Percentiles rank a stretch among this genome's conserved stretches.
Evolutionary conservation across 2,329 filamentous ascomycete species (phyloP).

Genomic region (Colletotrichum magnum): DNA sequence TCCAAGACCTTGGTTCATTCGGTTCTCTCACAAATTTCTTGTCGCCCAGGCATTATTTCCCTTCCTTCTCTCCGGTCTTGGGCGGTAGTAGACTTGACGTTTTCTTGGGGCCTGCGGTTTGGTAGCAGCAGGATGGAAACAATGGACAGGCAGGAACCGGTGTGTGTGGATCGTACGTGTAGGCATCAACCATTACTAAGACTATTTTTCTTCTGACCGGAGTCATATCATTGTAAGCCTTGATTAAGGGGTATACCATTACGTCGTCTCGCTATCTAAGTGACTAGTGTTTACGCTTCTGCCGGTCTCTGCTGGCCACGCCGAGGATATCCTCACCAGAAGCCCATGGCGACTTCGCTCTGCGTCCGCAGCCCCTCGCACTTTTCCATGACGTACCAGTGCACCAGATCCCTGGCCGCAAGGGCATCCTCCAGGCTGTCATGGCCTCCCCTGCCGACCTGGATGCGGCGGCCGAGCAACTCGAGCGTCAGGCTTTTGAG

Average conservation of each 20-base stretch:
- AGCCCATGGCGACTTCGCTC: not conserved
- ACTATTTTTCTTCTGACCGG: not conserved
- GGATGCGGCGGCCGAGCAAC: conserved; percentile 57
- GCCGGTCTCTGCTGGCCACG: too few species aligned
- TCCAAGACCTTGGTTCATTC: not conserved
- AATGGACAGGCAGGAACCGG: not conserved
- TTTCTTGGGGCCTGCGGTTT: conserved; percentile 10
- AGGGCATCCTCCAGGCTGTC: conserved; percentile 62
- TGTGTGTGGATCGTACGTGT: not conserved
- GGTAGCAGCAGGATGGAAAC: conserved; percentile 4
- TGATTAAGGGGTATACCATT: not conserved
- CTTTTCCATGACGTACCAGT: conserved; percentile 51
- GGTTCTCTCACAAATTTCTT: conserved; percentile 23
- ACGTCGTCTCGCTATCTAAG: not conserved
- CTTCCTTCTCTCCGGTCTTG: not conserved
- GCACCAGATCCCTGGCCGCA: conserved; percentile 57
- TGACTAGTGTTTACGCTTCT: too few species aligned
- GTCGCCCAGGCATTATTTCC: not conserved
- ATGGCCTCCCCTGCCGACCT: conserved; percentile 52
- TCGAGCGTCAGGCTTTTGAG: conserved; percentile 56
- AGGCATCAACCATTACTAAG: not conserved
- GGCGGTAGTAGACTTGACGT: conserved; percentile 17
- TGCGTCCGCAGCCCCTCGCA: not conserved
- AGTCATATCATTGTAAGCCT: too few species aligned
- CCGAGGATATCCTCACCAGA: conserved; percentile 6